These are phyloP conservation scores for Ceratobasidium sp. DNA, from an alignment of 1,284 basidiomycete genomes.

Conservation along the genomic window DNA sequence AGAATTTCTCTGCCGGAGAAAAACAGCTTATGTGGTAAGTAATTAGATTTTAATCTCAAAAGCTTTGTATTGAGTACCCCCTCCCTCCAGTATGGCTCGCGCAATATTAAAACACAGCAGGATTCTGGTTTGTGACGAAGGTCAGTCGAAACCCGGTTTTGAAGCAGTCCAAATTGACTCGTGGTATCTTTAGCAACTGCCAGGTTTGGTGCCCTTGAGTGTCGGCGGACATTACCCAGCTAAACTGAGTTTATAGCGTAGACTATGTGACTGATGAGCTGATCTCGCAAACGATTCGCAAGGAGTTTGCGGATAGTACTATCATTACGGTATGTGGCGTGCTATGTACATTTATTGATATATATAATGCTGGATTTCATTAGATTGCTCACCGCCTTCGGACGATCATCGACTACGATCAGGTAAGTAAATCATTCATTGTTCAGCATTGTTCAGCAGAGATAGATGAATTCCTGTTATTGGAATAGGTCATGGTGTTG, in stretches of 20 bases:
- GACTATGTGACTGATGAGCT: constrained; percentile 82
- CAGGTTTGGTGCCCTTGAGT: constrained; percentile 56
- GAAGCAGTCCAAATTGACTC: neutral
- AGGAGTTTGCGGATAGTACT: constrained; percentile 71
- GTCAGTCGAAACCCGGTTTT: constrained; percentile 48
- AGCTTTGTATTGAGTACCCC: neutral
- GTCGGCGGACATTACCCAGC: constrained; percentile 39
- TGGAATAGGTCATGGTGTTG: constrained; percentile 76
- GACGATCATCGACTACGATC: constrained; percentile 70
- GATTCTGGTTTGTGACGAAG: constrained; percentile 83
- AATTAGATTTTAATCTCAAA: too few relatives aligned
- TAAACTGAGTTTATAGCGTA: constrained; percentile 58
- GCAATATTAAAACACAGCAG: constrained; percentile 81
- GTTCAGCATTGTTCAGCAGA: too few relatives aligned
- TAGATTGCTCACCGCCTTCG: constrained; percentile 73
- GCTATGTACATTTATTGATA: neutral
- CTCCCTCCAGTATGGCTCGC: constrained; percentile 71
- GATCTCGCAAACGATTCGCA: constrained; percentile 77
- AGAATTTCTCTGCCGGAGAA: constrained; percentile 92
- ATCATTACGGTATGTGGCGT: constrained; percentile 56
- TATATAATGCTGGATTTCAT: constrained; percentile 38
- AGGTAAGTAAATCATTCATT: constrained; percentile 45
- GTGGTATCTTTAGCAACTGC: constrained; percentile 67
- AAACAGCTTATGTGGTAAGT: constrained; percentile 75
- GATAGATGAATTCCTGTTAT: too few relatives aligned